These are phyloP conservation scores for Actinomortierella ambigua DNA, from an alignment of 371 early-diverging fungal genomes.

Conservation along the genomic window DNA sequence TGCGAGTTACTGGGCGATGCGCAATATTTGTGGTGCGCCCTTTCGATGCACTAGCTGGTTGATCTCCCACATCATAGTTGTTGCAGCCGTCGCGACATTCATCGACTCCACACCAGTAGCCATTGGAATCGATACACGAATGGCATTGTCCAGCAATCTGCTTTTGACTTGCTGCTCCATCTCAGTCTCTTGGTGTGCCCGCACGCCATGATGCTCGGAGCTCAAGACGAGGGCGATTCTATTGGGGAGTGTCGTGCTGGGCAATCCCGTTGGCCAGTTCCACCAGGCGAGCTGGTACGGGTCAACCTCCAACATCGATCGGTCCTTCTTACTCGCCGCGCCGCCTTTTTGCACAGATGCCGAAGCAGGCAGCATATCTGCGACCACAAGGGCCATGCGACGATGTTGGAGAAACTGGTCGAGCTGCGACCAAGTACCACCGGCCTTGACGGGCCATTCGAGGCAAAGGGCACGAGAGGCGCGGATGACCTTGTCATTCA, in stretches of 20 bases:
- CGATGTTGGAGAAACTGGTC: conserved; percentile 36
- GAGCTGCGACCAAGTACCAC: conserved; percentile 31
- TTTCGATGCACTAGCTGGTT: conserved; percentile 40
- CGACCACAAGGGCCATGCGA: conserved; percentile 56
- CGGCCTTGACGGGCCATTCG: conserved; percentile 46
- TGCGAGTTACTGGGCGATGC: background rate
- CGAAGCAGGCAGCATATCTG: conserved; percentile 54
- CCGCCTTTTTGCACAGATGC: background rate
- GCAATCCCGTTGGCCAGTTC: conserved; percentile 31
- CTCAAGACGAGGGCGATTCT: conserved; percentile 58
- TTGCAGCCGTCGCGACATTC: conserved; percentile 59
- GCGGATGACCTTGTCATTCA: conserved; percentile 58
- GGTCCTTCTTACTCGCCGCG: background rate
- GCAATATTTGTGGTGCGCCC: conserved; percentile 11
- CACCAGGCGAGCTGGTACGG: conserved; percentile 29
- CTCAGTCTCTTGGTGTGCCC: background rate
- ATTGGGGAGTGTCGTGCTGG: conserved; percentile 32
- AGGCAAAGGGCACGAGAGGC: conserved; percentile 54
- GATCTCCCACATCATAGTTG: conserved; percentile 61
- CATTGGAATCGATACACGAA: conserved; percentile 65
- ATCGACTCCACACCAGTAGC: conserved; percentile 54
- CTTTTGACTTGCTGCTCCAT: conserved; percentile 20
- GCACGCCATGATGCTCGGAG: conserved; percentile 57
- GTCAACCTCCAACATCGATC: background rate
- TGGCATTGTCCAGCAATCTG: conserved; percentile 38